phyloP scores from a whole-genome alignment of 805 yeast genomes.

The Lipomyces yamadae region DNA sequence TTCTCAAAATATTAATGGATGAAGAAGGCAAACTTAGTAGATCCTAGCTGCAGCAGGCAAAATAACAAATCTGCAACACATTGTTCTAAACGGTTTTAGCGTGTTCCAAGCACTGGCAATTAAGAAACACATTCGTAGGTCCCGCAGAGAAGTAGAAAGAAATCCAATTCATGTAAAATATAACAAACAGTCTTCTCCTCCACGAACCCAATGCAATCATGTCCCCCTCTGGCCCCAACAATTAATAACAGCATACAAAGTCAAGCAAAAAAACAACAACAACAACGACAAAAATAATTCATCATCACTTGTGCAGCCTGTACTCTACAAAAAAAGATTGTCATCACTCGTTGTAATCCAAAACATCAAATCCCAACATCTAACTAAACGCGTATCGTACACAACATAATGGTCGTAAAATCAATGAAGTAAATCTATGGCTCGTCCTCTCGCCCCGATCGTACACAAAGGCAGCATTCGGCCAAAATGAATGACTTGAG shows the following conservation, averaged over 20 bases:
- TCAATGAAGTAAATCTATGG: background rate
- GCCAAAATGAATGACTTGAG: conserved; percentile 25
- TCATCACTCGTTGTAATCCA: background rate
- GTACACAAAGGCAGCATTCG: conserved; percentile 33
- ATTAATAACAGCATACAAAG: too few species aligned
- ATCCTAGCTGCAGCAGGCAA: too few species aligned
- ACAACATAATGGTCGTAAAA: background rate
- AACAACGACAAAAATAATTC: background rate
- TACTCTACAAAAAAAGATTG: background rate
- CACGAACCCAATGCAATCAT: background rate
- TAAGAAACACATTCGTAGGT: too few species aligned
- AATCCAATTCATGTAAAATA: too few species aligned
- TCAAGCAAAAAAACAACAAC: background rate
- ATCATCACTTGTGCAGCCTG: background rate
- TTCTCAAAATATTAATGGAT: too few species aligned
- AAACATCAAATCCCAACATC: background rate
- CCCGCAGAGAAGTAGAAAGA: too few species aligned
- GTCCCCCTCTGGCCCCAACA: background rate
- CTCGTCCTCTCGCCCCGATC: background rate
- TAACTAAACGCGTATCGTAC: background rate
- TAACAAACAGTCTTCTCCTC: background rate
- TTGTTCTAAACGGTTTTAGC: too few species aligned
- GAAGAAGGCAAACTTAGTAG: too few species aligned
- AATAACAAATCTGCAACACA: too few species aligned
- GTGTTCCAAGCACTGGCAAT: too few species aligned